Percentiles rank a stretch among this genome's conserved stretches.
phyloP scores from a whole-genome alignment of 1,284 basidiomycete species.

The Gymnopus androsaceus region DNA sequence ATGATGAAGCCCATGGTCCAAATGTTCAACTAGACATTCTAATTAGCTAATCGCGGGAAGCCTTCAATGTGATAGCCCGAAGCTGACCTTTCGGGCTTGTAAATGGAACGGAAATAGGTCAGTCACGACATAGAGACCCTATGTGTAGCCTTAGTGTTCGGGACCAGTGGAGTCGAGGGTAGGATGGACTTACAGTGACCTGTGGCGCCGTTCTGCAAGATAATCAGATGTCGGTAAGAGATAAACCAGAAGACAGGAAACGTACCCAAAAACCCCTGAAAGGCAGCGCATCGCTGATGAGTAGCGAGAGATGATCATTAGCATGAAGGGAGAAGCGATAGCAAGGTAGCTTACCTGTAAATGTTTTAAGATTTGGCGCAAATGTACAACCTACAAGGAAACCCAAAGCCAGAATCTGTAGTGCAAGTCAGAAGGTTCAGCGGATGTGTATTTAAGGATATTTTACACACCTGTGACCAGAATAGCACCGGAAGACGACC shows the following conservation, averaged over 20 bases:
- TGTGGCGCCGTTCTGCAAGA: conserved; percentile 60
- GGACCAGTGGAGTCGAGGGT: not conserved
- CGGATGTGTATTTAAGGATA: not conserved
- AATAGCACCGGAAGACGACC: conserved; percentile 18
- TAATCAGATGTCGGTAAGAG: not conserved
- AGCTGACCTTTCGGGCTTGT: conserved; percentile 66
- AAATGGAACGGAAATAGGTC: conserved; percentile 77
- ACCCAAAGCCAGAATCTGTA: conserved; percentile 47
- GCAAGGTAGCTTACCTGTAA: conserved; percentile 40
- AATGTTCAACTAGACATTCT: conserved; percentile 52
- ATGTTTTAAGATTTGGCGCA: conserved; percentile 55
- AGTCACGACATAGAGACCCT: conserved; percentile 68
- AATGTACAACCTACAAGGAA: conserved; percentile 61
- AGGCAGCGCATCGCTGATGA: conserved; percentile 66
- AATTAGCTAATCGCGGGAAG: too few species aligned
- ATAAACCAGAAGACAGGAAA: not conserved
- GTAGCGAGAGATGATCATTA: not conserved
- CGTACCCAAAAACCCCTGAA: conserved; percentile 68
- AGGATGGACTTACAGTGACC: conserved; percentile 52
- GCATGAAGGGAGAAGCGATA: not conserved
- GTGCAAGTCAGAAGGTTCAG: not conserved
- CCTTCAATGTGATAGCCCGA: conserved; percentile 25
- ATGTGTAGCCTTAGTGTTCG: not conserved
- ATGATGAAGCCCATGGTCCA: conserved; percentile 76
- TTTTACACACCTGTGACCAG: conserved; percentile 50